Conservation (phyloP, 345 rosid species). For the Salix udensis region DNA sequence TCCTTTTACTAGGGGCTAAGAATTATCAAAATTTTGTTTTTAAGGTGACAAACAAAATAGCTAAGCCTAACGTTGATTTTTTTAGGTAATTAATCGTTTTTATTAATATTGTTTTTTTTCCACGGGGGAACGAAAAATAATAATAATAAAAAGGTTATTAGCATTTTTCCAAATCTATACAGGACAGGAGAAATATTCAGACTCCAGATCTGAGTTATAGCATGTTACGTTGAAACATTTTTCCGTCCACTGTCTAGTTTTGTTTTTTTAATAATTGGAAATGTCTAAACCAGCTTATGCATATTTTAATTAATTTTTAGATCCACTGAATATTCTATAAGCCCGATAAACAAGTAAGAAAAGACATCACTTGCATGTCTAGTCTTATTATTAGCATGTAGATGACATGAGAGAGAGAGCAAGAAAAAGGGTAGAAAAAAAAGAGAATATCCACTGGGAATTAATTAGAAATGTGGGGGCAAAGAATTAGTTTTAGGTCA, state of each 20-base stretch:
- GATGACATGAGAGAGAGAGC: background rate
- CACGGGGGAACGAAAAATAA: background rate
- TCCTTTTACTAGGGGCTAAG: background rate
- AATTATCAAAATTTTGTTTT: background rate
- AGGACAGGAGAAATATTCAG: background rate
- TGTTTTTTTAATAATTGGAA: no score
- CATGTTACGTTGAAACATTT: no score
- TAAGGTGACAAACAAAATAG: background rate
- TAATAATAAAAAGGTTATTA: background rate
- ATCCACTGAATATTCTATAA: no score
- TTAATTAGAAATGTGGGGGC: background rate
- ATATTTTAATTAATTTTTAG: no score
- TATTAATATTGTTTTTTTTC: background rate
- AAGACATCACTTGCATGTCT: no score
- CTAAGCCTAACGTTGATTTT: background rate
- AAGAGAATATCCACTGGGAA: background rate
- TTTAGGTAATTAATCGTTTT: background rate
- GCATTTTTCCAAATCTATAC: no score
- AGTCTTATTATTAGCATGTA: background rate
- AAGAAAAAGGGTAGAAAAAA: background rate
- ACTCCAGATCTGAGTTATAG: no score
- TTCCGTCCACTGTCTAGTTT: no score
- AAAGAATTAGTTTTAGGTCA: background rate
- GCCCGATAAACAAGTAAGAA: no score
- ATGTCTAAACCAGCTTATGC: rapidly evolving